These are phyloP conservation scores for Podospora pseudopauciseta DNA, from an alignment of 495 filamentous ascomycete species.

Conservation along the genomic window DNA sequence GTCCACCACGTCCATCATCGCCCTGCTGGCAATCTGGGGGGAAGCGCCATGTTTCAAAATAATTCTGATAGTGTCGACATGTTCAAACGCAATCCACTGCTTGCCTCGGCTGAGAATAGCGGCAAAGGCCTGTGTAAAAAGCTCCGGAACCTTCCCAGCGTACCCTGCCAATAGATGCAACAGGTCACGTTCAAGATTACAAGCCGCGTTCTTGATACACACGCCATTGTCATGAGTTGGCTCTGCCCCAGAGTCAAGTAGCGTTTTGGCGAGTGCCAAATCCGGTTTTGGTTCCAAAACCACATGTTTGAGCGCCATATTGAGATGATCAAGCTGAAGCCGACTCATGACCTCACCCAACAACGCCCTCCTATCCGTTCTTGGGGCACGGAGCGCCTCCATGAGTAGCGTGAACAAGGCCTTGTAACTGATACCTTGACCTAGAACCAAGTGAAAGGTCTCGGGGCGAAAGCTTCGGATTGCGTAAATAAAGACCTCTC, in stretches of 20 bases:
- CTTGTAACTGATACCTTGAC: slow-evolving; percentile 27
- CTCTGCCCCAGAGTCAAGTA: slow-evolving; percentile 29
- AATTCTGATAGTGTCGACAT: slow-evolving; percentile 35
- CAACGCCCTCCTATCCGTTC: slow-evolving; percentile 14
- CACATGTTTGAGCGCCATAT: slow-evolving; percentile 27
- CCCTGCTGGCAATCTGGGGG: slow-evolving; percentile 30
- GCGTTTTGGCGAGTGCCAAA: slow-evolving; percentile 18
- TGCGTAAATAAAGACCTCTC: slow-evolving; percentile 31
- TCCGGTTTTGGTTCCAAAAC: slow-evolving; percentile 26
- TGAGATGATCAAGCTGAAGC: slow-evolving; percentile 30
- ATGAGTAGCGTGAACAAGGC: slow-evolving; percentile 25
- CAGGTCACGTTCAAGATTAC: slow-evolving; percentile 22
- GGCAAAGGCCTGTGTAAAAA: slow-evolving; percentile 25
- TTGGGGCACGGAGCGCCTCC: slow-evolving; percentile 24
- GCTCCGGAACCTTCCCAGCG: slow-evolving; percentile 9
- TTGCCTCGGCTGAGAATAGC: slow-evolving; percentile 22
- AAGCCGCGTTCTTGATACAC: slow-evolving; percentile 33
- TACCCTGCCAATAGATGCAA: slow-evolving; percentile 23
- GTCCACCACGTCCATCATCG: slow-evolving; percentile 39
- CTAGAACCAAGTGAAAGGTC: slow-evolving; percentile 28
- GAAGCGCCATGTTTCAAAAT: slow-evolving; percentile 39
- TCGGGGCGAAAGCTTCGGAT: slow-evolving; percentile 26
- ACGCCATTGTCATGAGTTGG: slow-evolving; percentile 27
- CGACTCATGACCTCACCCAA: slow-evolving; percentile 20
- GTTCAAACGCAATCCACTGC: slow-evolving; percentile 34